Conservation (phyloP, 306 rosid genomes). For the Fragaria nilgerrensis region DNA sequence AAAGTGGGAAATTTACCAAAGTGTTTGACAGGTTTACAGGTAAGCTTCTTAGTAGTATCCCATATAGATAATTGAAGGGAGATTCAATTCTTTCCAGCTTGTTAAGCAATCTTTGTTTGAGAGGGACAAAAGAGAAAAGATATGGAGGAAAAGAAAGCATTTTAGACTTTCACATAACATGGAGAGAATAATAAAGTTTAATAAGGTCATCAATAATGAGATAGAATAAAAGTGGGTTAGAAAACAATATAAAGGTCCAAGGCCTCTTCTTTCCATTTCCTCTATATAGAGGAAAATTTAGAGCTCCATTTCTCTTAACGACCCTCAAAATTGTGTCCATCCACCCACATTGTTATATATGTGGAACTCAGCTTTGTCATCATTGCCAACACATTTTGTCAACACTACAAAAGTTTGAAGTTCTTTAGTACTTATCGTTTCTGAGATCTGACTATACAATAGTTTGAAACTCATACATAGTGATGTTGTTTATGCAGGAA, state of each 20-base stretch:
- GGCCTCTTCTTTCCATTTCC: background rate
- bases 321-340: background rate
- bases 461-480: background rate
- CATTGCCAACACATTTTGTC: background rate
- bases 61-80: conserved; percentile 5
- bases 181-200: background rate
- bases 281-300: background rate
- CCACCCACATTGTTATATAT: background rate
- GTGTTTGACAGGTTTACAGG: conserved; percentile 80
- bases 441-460: background rate
- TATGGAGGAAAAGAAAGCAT: background rate
- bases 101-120: background rate
- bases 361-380: background rate
- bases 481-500: conserved; percentile 46
- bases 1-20: conserved; percentile 76
- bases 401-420: background rate
- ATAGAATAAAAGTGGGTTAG: background rate
- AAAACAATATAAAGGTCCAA: background rate
- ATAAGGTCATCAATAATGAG: background rate
- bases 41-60: conserved; percentile 19
- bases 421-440: background rate
- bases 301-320: background rate
- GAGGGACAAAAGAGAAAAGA: background rate
- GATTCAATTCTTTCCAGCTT: background rate
- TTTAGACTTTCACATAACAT: background rate